phyloP scores from a whole-genome alignment of 257 asterid species.

The Mitragyna speciosa region DNA sequence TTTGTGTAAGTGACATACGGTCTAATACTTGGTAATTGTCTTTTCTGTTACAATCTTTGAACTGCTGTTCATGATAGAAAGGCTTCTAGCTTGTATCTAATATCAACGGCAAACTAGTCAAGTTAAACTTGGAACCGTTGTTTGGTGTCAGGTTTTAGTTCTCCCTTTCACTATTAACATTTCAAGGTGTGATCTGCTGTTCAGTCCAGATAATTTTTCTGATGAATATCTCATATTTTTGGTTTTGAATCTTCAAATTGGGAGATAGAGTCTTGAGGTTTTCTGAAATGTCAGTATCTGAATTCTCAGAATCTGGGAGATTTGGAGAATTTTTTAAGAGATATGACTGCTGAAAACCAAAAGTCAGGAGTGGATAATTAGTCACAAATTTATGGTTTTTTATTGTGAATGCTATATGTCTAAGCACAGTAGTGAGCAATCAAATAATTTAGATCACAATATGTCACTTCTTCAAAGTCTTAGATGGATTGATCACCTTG shows the following conservation, averaged over 20 bases:
- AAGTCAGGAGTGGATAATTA: background rate
- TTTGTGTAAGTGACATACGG: constrained; percentile 59
- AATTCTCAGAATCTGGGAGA: background rate
- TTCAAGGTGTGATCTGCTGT: background rate
- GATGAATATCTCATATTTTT: background rate
- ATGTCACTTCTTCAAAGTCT: background rate
- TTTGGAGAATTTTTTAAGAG: background rate
- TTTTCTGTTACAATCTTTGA: background rate
- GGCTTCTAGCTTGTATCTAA: background rate
- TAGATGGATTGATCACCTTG: background rate
- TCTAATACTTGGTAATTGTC: background rate
- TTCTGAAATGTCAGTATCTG: background rate
- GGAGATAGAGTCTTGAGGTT: background rate
- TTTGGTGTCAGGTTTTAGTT: too few species aligned
- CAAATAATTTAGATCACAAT: background rate
- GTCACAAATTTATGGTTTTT: background rate
- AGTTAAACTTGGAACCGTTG: background rate
- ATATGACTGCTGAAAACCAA: background rate
- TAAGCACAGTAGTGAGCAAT: background rate
- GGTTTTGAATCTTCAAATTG: background rate
- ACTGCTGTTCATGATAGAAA: background rate
- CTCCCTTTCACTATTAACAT: background rate
- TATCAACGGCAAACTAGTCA: background rate
- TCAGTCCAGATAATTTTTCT: background rate
- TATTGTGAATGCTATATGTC: background rate